phyloP scores from a whole-genome alignment of 208 protist species.

The Leishmania arabica region DNA sequence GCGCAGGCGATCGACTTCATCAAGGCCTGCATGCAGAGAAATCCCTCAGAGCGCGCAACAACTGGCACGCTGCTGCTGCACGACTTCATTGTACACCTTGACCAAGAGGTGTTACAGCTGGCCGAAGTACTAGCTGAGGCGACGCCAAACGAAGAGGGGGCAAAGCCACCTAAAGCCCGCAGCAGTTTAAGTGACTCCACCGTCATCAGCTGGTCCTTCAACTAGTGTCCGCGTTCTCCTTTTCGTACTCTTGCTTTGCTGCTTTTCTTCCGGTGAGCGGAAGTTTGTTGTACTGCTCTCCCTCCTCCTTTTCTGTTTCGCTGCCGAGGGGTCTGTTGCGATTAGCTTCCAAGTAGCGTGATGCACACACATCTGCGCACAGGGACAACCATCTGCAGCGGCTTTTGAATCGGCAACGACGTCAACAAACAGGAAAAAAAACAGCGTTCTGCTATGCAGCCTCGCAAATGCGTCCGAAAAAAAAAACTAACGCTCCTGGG shows the following conservation, averaged over 20 bases:
- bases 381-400: background rate
- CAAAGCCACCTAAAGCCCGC: constrained; percentile 13
- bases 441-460: background rate
- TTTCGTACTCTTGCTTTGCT: constrained; percentile 9
- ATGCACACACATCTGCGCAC: background rate
- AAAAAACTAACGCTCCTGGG: background rate
- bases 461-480: background rate
- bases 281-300: constrained; percentile 4
- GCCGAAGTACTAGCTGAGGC: constrained; percentile 40
- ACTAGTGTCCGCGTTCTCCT: constrained; percentile 13
- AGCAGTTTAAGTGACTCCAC: constrained; percentile 30
- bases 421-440: background rate
- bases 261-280: background rate
- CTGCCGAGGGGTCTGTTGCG: background rate
- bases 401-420: background rate
- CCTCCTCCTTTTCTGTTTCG: background rate
- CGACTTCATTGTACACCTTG: constrained; percentile 70
- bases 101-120: constrained; percentile 57
- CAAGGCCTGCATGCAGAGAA: constrained; percentile 55
- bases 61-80: constrained; percentile 61
- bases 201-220: constrained; percentile 51
- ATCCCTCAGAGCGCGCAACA: constrained; percentile 56
- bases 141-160: constrained; percentile 27
- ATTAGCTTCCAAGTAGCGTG: background rate
- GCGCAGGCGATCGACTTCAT: constrained; percentile 56